Evolutionary conservation across 768 basidiomycete species (phyloP), one percentile per base, ranked within the genome.

Genomic region (Phlebiopsis gigantea): DNA sequence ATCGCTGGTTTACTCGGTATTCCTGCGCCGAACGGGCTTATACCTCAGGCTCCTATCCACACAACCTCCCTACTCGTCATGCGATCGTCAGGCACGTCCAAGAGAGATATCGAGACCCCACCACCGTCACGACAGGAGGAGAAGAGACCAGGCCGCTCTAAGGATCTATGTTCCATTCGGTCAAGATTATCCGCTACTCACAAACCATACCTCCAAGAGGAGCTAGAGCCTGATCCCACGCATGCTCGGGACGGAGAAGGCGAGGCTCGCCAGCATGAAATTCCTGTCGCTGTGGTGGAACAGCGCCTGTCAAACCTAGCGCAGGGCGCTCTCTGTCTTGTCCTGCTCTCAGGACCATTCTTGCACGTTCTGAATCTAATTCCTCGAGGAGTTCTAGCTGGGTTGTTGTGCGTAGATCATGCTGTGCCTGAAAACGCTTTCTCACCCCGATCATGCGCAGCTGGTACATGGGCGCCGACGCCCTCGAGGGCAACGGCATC

Each of bases 391-490:
- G 88, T 88, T 12, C 76, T 95, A 21, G 91, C 91, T 14, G 93
- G 93, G 1, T 75, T 94, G 17, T 96, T 96, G 90, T 93, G 61
- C 69, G 56, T n/a, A n/a, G 21, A 19, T 10, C 50, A 5, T 19
- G 7, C 28, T 15, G 24, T 48, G 5, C 17, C 28, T n/a, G 46
- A 19, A 10, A 4, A n/a, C 22, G 8, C 30, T 29, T 26, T 17
- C 17, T 25, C 26, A 31, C 19, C 28, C 26, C n/a, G 22, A n/a
- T 10, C 15, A 5, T 39, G 15, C 31, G 34, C 54, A 88, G 87
- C 69, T 94, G 92, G 92, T 94, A 85, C 68, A 96, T 98, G 90
- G 94, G 94, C 14, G 80, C 80, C 30, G 88, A 90, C 56, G 90
- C 90, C 0, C 78, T 98, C 14, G 79, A 78, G 15, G 81, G 79